Evolutionary conservation across 352 stramenopile species (phyloP).

Genomic region (Phytophthora litchii): DNA sequence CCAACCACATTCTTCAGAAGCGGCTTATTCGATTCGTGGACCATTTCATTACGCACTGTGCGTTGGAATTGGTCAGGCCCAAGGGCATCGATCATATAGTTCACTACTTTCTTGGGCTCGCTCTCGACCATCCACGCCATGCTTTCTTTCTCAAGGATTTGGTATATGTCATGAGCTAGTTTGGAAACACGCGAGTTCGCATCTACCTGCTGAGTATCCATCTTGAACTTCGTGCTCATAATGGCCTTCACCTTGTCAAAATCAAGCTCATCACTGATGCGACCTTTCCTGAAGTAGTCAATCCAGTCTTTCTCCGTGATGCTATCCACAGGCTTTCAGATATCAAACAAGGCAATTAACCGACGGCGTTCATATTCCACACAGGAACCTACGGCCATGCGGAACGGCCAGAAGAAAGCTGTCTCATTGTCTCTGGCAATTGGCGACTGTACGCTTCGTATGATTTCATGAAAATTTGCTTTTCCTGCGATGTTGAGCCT

Average conservation of each 20-base stretch:
- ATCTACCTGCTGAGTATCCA: background rate
- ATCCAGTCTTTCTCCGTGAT: constrained; percentile 15
- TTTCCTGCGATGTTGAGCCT: constrained; percentile 6
- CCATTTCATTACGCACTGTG: constrained; percentile 4
- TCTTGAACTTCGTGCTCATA: background rate
- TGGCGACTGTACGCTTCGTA: constrained; percentile 18
- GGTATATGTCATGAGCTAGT: too few relatives aligned
- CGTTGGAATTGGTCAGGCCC: background rate
- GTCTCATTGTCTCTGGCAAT: constrained; percentile 1
- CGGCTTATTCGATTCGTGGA: constrained; percentile 10
- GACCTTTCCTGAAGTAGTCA: constrained; percentile 17
- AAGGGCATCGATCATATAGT: constrained; percentile 8
- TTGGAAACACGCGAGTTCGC: constrained; percentile 7
- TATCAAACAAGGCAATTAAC: constrained; percentile 11
- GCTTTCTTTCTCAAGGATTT: too few relatives aligned
- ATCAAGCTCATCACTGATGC: constrained; percentile 7
- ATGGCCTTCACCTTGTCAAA: constrained; percentile 17
- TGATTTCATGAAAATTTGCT: constrained; percentile 8
- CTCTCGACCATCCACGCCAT: constrained; percentile 9
- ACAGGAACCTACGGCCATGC: constrained; percentile 3
- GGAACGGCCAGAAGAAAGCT: constrained; percentile 9
- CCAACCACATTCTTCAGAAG: constrained; percentile 5
- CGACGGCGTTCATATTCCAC: constrained; percentile 19
- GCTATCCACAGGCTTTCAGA: constrained; percentile 3
- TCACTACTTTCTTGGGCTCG: constrained; percentile 11